Percentiles rank a stretch among this genome's conserved stretches.
These are phyloP conservation scores for Lasiodiplodia sp. DNA, from an alignment of 2,329 filamentous ascomycete species.

Conservation along the genomic window DNA sequence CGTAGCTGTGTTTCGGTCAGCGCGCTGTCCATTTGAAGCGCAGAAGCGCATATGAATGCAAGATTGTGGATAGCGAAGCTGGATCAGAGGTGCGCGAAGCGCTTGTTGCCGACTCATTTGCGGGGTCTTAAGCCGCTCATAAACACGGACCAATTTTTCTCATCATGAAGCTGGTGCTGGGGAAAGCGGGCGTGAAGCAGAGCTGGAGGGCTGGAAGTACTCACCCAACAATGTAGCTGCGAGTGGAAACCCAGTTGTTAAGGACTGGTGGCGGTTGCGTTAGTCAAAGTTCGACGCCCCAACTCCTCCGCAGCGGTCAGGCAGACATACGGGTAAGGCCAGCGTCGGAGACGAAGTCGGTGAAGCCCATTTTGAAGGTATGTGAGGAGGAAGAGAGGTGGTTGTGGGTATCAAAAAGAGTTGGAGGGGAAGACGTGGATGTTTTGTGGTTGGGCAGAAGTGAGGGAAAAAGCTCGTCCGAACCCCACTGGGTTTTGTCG, in stretches of 20 bases:
- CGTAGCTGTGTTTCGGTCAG: conserved; percentile 56
- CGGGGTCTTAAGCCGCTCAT: conserved; percentile 93
- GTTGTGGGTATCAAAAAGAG: conserved; percentile 23
- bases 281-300: conserved; percentile 29
- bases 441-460: conserved; percentile 25
- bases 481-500: conserved; percentile 27
- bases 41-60: conserved; percentile 1
- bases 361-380: conserved; percentile 70
- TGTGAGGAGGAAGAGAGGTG: conserved; percentile 15
- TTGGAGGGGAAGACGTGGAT: conserved; percentile 19
- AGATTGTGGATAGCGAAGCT: conserved; percentile 31
- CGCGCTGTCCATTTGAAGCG: conserved; percentile 33
- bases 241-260: conserved; percentile 76
- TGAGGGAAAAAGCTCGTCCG: conserved; percentile 25
- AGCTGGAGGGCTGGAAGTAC: conserved; percentile 49
- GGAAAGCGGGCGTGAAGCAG: conserved; percentile 33
- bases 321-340: conserved; percentile 65
- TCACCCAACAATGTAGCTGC: conserved; percentile 85
- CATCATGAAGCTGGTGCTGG: conserved; percentile 66
- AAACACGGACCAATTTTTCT: conserved; percentile 95
- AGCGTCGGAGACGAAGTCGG: conserved; percentile 71
- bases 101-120: conserved; percentile 80
- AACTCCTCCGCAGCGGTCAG: conserved; percentile 7
- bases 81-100: conserved; percentile 79
- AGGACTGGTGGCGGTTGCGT: conserved; percentile 58